A percentile compares a stretch with the other conserved stretches of the same genome.
These are phyloP conservation scores for Dioscorea cayenensis DNA, from an alignment of 116 monocot species.

Conservation along the genomic window DNA sequence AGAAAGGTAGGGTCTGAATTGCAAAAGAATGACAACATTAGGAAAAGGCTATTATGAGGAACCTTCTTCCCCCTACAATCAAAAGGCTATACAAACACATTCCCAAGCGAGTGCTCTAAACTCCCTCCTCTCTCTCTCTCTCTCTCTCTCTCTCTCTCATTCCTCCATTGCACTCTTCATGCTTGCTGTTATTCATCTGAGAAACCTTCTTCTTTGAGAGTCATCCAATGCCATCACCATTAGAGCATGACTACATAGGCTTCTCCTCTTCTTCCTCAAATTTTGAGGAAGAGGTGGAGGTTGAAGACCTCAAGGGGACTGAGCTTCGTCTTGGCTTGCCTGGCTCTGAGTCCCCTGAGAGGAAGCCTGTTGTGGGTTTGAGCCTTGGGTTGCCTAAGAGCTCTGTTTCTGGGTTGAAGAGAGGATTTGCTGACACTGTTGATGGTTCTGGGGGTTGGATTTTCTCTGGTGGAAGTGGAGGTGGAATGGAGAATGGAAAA, in stretches of 20 bases:
- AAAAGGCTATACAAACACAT: no score
- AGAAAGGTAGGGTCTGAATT: no score
- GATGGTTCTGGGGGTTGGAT: constrained; percentile 11
- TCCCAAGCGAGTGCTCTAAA: no score
- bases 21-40: no score
- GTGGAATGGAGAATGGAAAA: constrained; percentile 16
- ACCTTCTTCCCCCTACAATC: background rate
- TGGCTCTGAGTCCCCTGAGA: constrained; percentile 39
- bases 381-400: constrained; percentile 23
- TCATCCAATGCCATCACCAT: background rate
- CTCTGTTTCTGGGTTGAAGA: constrained; percentile 35
- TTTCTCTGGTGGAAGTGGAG: constrained; percentile 11
- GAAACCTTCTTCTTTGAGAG: background rate
- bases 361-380: background rate
- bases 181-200: constrained; percentile 2
- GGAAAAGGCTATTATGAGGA: background rate
- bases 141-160: no score
- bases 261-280: constrained; percentile 25
- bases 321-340: constrained; percentile 61
- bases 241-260: constrained; percentile 24
- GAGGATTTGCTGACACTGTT: constrained; percentile 26
- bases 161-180: background rate
- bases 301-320: constrained; percentile 27
- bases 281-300: background rate
- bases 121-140: no score